phyloP scores from a whole-genome alignment of 345 rosid genomes.

The Punica granatum region DNA sequence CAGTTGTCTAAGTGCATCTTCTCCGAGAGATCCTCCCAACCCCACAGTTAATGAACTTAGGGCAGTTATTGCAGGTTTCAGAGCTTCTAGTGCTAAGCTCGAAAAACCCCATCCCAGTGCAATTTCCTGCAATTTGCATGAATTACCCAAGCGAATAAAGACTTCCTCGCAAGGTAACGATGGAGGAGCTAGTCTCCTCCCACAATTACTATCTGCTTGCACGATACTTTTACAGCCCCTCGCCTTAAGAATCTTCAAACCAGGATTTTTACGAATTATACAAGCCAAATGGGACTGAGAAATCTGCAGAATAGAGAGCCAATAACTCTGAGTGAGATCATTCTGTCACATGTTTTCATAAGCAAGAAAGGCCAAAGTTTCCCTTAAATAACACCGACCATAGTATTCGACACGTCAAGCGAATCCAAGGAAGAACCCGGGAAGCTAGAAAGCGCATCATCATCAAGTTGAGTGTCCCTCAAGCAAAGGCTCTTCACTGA shows the following conservation, averaged over 20 bases:
- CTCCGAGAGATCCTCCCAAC: constrained; percentile 68
- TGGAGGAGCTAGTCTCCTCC: constrained; percentile 18
- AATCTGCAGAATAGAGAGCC: constrained; percentile 37
- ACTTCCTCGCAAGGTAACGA: constrained; percentile 21
- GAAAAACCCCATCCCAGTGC: constrained; percentile 75
- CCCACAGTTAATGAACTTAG: constrained; percentile 50
- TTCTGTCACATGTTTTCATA: background rate
- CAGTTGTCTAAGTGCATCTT: constrained; percentile 40
- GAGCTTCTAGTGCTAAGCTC: constrained; percentile 35
- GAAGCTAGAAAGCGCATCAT: constrained; percentile 43
- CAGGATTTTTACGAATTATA: constrained; percentile 40
- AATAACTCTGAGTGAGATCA: constrained; percentile 5
- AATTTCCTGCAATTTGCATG: constrained; percentile 47
- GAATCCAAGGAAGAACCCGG: constrained; percentile 59
- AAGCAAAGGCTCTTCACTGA: constrained; percentile 58
- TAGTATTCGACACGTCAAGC: constrained; percentile 70
- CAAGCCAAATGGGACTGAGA: constrained; percentile 46
- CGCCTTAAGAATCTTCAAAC: constrained; percentile 53
- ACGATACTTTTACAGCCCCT: constrained; percentile 58
- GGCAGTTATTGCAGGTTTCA: constrained; percentile 46
- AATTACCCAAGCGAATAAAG: constrained; percentile 31
- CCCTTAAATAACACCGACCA: constrained; percentile 35
- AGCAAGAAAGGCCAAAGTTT: background rate
- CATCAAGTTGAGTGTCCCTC: constrained; percentile 51
- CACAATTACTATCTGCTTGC: constrained; percentile 20